phyloP scores from a whole-genome alignment of 441 rosid genomes.

The Adansonia gregorii region DNA sequence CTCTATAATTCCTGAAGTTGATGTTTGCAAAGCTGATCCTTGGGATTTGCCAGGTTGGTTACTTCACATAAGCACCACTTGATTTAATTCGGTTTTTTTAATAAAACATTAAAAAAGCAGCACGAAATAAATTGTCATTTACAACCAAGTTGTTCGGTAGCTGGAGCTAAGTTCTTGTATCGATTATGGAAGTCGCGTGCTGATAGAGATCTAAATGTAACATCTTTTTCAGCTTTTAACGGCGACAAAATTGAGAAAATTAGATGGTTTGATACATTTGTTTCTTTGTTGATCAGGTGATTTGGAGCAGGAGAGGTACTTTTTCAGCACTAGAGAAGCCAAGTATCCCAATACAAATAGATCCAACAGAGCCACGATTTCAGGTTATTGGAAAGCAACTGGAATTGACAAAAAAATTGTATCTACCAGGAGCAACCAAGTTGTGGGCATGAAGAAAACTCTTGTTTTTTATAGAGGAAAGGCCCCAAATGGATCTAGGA shows the following conservation, averaged over 20 bases:
- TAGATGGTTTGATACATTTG: not conserved
- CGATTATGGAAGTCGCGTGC: not conserved
- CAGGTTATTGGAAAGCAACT: conserved; percentile 98
- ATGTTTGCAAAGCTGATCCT: conserved; percentile 94
- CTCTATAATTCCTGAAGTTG: conserved; percentile 87
- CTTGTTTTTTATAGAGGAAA: conserved; percentile 94
- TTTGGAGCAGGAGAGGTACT: conserved; percentile 84
- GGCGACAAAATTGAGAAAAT: no score
- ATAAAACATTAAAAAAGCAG: not conserved
- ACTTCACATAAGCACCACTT: not conserved
- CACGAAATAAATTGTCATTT: not conserved
- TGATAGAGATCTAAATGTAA: not conserved
- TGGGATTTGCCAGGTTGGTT: conserved; percentile 95
- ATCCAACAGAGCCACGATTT: conserved; percentile 80
- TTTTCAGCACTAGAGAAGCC: conserved; percentile 88
- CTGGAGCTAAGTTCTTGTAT: not conserved
- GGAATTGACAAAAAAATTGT: conserved; percentile 82
- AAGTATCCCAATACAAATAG: conserved; percentile 92
- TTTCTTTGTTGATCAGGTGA: conserved; percentile 46
- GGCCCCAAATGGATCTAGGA: conserved; percentile 79
- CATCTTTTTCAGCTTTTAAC: not conserved
- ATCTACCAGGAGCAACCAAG: conserved; percentile 54
- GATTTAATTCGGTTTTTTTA: not conserved
- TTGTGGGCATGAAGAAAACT: conserved; percentile 95
- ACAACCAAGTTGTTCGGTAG: not conserved